Conservation (phyloP, 2,329 filamentous ascomycete genomes). For the Ascochyta clinopodiicola region DNA sequence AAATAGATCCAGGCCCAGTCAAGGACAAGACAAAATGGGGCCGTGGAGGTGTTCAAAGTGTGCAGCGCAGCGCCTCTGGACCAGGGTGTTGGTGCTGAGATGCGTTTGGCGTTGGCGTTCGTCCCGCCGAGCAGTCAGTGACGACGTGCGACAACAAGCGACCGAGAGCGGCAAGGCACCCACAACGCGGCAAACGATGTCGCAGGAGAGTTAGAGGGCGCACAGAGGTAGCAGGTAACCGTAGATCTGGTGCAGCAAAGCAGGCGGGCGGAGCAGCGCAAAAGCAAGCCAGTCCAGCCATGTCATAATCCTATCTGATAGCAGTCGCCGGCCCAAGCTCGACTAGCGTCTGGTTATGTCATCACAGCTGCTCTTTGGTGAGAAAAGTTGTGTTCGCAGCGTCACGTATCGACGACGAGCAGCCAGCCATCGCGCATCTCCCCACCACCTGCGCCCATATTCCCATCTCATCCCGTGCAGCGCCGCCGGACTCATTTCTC, state of each 20-base stretch:
- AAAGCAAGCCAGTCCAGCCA: slow-evolving; percentile 20
- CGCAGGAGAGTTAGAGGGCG: slow-evolving; percentile 17
- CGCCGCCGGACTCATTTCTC: slow-evolving; percentile 13
- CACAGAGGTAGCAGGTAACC: neutral
- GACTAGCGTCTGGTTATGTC: slow-evolving; percentile 35
- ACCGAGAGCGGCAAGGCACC: slow-evolving; percentile 13
- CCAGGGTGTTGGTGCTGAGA: slow-evolving; percentile 26
- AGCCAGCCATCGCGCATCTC: slow-evolving; percentile 26
- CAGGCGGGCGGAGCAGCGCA: slow-evolving; percentile 13
- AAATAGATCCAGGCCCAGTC: slow-evolving; percentile 8
- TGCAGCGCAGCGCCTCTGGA: slow-evolving; percentile 20
- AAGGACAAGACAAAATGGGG: slow-evolving; percentile 12
- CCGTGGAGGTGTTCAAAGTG: slow-evolving; percentile 26
- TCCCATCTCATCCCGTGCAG: slow-evolving; percentile 27
- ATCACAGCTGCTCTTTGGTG: slow-evolving; percentile 25
- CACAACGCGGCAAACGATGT: slow-evolving; percentile 16
- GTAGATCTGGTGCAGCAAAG: slow-evolving; percentile 7
- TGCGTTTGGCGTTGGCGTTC: slow-evolving; percentile 10
- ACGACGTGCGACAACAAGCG: slow-evolving; percentile 25
- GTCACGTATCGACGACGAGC: slow-evolving; percentile 22
- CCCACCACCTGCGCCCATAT: slow-evolving; percentile 15
- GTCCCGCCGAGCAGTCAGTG: slow-evolving; percentile 29
- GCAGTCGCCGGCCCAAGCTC: slow-evolving; percentile 2
- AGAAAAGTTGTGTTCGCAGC: slow-evolving; percentile 35
- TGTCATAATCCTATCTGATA: slow-evolving; percentile 23